These are phyloP conservation scores for Pythium monospermum DNA, from an alignment of 352 stramenopile genomes.

Conservation along the genomic window DNA sequence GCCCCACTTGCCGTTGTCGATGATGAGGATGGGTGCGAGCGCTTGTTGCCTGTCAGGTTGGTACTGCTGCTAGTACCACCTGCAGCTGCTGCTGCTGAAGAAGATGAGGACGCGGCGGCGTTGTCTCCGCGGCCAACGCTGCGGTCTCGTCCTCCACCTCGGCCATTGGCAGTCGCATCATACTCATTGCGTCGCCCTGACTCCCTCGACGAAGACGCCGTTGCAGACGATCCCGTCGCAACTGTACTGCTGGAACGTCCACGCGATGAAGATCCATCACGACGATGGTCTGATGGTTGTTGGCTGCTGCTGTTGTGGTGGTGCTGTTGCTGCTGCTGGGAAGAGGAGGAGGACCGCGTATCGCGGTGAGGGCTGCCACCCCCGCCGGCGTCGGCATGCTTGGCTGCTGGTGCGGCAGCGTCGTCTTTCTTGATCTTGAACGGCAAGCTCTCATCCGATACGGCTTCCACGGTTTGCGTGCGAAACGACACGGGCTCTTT, in stretches of 20 bases:
- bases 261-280: slow-evolving; percentile 19
- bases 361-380: slow-evolving; percentile 22
- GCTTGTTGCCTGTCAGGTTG: slow-evolving; percentile 5
- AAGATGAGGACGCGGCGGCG: neutral
- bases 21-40: slow-evolving; percentile 5
- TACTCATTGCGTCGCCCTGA: slow-evolving; percentile 12
- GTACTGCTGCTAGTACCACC: too few relatives aligned
- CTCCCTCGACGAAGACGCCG: slow-evolving; percentile 11
- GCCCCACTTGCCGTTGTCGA: slow-evolving; percentile 17
- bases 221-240: neutral
- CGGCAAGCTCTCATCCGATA: slow-evolving; percentile 66
- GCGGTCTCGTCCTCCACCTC: slow-evolving; percentile 16
- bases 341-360: too few relatives aligned
- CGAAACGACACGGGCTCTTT: slow-evolving; percentile 85
- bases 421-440: slow-evolving; percentile 66
- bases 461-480: slow-evolving; percentile 72
- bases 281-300: slow-evolving; percentile 10
- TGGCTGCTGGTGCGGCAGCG: slow-evolving; percentile 7
- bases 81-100: neutral
- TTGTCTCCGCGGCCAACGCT: slow-evolving; percentile 22
- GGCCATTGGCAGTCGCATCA: slow-evolving; percentile 8
- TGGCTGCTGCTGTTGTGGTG: slow-evolving; percentile 19
- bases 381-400: neutral
- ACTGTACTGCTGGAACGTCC: slow-evolving; percentile 3
- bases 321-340: too few relatives aligned